phyloP scores from a whole-genome alignment of 1,139 yeast species.

The Pichia sp. region DNA sequence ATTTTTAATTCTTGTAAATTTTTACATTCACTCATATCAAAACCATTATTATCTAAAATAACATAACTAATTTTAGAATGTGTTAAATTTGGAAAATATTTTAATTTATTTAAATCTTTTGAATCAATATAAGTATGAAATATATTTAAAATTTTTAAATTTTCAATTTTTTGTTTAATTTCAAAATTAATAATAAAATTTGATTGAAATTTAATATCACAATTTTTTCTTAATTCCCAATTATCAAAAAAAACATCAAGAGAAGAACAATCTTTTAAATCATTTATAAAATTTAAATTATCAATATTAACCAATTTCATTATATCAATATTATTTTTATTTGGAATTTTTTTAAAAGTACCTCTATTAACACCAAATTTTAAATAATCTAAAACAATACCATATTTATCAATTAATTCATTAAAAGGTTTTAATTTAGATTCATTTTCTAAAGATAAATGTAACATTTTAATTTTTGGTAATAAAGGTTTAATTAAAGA shows the following conservation, averaged over 20 bases:
- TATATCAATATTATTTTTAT: conserved; percentile 20
- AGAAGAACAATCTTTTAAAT: conserved; percentile 21
- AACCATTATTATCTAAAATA: conserved; percentile 25
- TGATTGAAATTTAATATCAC: conserved; percentile 24
- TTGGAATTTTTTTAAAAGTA: conserved; percentile 23
- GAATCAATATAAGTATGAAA: conserved; percentile 28
- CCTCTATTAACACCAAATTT: conserved; percentile 30
- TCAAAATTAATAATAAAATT: conserved; percentile 23
- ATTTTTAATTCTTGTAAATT: conserved; percentile 27
- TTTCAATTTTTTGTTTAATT: conserved; percentile 17
- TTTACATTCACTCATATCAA: conserved; percentile 25
- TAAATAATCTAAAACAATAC: conserved; percentile 20
- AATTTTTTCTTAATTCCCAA: conserved; percentile 28
- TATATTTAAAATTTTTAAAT: conserved; percentile 24
- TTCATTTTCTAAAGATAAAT: conserved; percentile 27
- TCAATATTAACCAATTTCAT: conserved; percentile 28
- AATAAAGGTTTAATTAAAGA: conserved; percentile 23
- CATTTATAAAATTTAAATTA: conserved; percentile 25
- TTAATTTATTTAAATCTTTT: conserved; percentile 23
- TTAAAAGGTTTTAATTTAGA: conserved; percentile 26
- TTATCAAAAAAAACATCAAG: conserved; percentile 28
- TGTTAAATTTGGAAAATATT: conserved; percentile 25
- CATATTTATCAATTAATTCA: conserved; percentile 24
- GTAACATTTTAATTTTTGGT: conserved; percentile 24
- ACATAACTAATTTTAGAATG: conserved; percentile 28